Conservation (phyloP, 129 eudicot species). For the Solidago caesia region DNA sequence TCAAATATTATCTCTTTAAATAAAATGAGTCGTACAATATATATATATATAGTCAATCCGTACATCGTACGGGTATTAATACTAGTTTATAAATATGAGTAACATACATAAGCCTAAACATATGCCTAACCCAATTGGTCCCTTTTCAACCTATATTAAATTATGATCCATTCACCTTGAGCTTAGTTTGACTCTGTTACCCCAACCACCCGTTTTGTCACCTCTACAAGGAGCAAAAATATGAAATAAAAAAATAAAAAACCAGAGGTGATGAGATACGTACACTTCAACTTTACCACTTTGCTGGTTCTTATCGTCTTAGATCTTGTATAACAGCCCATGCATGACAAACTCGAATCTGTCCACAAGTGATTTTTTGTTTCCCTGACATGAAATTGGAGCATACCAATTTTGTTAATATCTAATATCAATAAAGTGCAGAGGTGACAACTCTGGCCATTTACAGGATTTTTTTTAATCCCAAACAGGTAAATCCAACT, state of each 20-base stretch:
- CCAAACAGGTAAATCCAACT: background rate
- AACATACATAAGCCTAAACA: background rate
- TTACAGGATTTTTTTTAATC: background rate
- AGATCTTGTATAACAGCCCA: conserved; percentile 74
- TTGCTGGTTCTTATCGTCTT: conserved; percentile 42
- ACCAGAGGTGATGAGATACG: conserved; percentile 23
- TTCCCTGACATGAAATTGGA: conserved; percentile 42
- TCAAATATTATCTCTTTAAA: too few relatives aligned
- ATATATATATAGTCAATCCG: too few relatives aligned
- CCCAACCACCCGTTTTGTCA: background rate
- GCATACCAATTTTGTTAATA: conserved; percentile 1
- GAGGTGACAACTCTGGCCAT: background rate
- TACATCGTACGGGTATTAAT: too few relatives aligned
- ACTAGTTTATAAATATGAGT: too few relatives aligned
- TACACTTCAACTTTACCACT: conserved; percentile 51
- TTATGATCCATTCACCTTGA: background rate
- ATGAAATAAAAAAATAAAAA: background rate
- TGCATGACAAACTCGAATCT: conserved; percentile 88
- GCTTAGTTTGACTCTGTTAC: too few relatives aligned
- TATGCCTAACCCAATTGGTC: background rate
- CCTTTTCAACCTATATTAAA: background rate
- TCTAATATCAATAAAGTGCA: background rate
- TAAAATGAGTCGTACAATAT: too few relatives aligned
- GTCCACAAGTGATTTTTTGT: conserved; percentile 80
- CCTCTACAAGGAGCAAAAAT: background rate